Evolutionary conservation across 805 yeast genomes (phyloP).

Genomic region (Lipomyces kockii): DNA sequence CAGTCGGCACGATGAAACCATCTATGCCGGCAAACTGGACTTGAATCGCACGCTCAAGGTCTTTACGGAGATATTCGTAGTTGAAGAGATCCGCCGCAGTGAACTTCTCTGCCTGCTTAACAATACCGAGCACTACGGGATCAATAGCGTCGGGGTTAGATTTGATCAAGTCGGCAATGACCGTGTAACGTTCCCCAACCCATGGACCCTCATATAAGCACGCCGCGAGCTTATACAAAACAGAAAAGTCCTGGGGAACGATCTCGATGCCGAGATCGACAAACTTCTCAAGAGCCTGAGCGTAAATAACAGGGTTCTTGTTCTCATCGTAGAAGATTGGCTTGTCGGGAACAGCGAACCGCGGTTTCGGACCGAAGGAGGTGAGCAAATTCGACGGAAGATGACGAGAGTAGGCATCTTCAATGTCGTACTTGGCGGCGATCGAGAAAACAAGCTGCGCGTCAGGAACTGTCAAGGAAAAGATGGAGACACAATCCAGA

Average conservation of each 20-base stretch:
- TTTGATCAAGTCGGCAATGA: conserved; percentile 69
- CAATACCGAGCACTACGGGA: conserved; percentile 78
- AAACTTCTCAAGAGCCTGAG: conserved; percentile 62
- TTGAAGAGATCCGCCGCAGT: conserved; percentile 84
- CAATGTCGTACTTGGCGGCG: conserved; percentile 71
- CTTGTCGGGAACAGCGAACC: conserved; percentile 74
- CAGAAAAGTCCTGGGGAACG: conserved; percentile 69
- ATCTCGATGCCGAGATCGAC: conserved; percentile 62
- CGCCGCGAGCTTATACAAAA: conserved; percentile 78
- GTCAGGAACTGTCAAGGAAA: conserved; percentile 75
- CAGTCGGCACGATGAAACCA: conserved; percentile 86
- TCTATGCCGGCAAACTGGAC: conserved; percentile 64
- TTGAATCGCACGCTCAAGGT: conserved; percentile 68
- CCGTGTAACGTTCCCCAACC: conserved; percentile 95
- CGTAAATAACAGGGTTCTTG: conserved; percentile 73
- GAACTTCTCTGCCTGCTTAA: conserved; percentile 75
- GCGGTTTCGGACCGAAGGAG: conserved; percentile 62
- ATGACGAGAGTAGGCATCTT: conserved; percentile 80
- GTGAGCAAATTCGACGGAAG: conserved; percentile 69
- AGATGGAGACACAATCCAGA: conserved; percentile 88
- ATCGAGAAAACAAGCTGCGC: conserved; percentile 78
- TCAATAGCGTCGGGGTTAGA: conserved; percentile 79
- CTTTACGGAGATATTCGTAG: conserved; percentile 85
- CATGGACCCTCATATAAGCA: conserved; percentile 97
- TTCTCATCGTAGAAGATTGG: conserved; percentile 81